These are phyloP conservation scores for Ceratocystis cubensis DNA, from an alignment of 2,329 filamentous ascomycete species.

Conservation along the genomic window DNA sequence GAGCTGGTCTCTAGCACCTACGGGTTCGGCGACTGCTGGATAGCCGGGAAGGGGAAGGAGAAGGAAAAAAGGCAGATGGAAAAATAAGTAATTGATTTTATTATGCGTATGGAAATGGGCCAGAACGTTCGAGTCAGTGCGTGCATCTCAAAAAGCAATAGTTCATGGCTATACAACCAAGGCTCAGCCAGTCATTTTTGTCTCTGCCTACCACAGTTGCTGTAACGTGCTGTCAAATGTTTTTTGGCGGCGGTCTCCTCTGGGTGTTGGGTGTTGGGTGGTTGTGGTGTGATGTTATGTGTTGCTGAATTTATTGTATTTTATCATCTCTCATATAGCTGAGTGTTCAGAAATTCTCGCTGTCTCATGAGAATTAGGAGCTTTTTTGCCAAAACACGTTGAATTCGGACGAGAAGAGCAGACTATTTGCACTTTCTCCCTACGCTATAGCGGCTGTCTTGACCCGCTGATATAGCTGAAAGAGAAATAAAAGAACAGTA, in stretches of 20 bases:
- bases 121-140: conserved; percentile 8
- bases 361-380: neutral
- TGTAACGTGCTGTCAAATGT: neutral
- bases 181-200: neutral
- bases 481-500: neutral
- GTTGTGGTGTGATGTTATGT: neutral
- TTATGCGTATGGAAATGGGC: neutral
- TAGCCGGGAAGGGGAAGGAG: neutral
- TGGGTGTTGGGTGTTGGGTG: too few species aligned
- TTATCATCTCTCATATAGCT: neutral
- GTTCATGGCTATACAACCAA: neutral
- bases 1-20: too few species aligned
- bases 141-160: neutral
- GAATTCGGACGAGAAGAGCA: neutral
- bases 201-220: neutral
- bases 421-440: neutral
- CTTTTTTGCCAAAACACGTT: neutral
- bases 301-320: neutral
- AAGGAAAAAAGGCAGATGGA: neutral
- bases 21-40: neutral
- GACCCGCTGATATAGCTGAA: neutral
- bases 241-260: neutral
- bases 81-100: neutral
- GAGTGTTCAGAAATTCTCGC: neutral
- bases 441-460: neutral